These are phyloP conservation scores for Fusarium cyanostomum DNA, from an alignment of 2,329 filamentous ascomycete genomes.

Conservation along the genomic window DNA sequence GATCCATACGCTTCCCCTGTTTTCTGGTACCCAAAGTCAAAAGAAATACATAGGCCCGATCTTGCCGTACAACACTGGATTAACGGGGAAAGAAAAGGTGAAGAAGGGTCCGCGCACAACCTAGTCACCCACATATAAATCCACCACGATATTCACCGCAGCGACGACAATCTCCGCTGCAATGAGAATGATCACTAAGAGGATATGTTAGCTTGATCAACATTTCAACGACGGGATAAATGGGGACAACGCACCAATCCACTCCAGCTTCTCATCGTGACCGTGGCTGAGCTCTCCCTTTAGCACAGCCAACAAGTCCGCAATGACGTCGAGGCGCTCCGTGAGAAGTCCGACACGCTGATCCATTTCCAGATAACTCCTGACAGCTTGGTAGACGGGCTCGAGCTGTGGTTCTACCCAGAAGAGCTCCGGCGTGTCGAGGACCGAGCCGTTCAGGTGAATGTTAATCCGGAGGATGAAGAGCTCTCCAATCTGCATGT, in stretches of 20 bases:
- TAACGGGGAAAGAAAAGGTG: background rate
- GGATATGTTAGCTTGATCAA: constrained; percentile 21
- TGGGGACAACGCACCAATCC: constrained; percentile 77
- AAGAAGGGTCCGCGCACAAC: constrained; percentile 14
- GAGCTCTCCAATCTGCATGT: constrained; percentile 99
- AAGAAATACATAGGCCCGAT: constrained; percentile 17
- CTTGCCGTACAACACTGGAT: constrained; percentile 9
- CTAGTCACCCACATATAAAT: constrained; percentile 72
- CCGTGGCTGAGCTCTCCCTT: constrained; percentile 96
- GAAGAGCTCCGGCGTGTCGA: constrained; percentile 97
- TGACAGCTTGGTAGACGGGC: constrained; percentile 93
- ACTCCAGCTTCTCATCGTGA: constrained; percentile 88
- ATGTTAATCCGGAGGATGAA: constrained; percentile 99
- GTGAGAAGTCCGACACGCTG: constrained; percentile 90
- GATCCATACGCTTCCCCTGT: constrained; percentile 7
- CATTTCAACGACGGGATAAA: background rate
- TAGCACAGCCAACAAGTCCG: constrained; percentile 88
- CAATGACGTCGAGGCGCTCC: constrained; percentile 87
- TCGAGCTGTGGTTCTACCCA: constrained; percentile 98
- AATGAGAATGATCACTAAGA: constrained; percentile 88
- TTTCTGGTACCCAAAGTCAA: constrained; percentile 4
- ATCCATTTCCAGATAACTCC: constrained; percentile 98
- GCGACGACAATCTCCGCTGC: constrained; percentile 95
- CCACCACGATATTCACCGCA: constrained; percentile 93
- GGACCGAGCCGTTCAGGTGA: constrained; percentile 93